These are phyloP conservation scores for Xylaria sp. DNA, from an alignment of 2,329 filamentous ascomycete genomes.

Conservation along the genomic window DNA sequence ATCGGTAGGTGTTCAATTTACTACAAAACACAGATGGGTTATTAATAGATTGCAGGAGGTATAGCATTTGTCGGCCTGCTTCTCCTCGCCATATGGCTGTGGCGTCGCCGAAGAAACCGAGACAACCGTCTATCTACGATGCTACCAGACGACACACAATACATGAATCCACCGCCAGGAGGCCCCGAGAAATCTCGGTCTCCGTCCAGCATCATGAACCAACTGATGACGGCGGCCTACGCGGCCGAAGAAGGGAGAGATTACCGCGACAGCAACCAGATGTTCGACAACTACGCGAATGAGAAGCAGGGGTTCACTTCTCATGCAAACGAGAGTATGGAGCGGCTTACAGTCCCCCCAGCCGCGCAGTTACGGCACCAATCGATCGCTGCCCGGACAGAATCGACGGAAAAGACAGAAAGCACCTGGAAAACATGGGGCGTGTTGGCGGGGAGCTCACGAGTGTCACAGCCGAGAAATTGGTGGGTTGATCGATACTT, in stretches of 20 bases:
- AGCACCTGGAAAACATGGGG: slow-evolving; percentile 32
- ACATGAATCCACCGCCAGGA: neutral
- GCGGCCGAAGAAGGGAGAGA: slow-evolving; percentile 24
- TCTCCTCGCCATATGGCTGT: slow-evolving; percentile 17
- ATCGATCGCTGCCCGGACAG: slow-evolving; percentile 26
- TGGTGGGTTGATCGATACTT: slow-evolving; percentile 32
- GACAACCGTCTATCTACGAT: neutral
- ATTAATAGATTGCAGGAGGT: slow-evolving; percentile 6
- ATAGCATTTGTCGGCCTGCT: slow-evolving; percentile 17
- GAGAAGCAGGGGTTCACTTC: slow-evolving; percentile 14
- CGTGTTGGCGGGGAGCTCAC: slow-evolving; percentile 21
- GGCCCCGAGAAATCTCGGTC: slow-evolving; percentile 7
- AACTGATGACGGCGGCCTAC: slow-evolving; percentile 28
- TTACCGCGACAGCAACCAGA: slow-evolving; percentile 13
- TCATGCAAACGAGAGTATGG: slow-evolving; percentile 15
- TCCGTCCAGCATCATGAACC: slow-evolving; percentile 32
- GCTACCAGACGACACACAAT: slow-evolving; percentile 5
- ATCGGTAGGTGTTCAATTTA: slow-evolving; percentile 6
- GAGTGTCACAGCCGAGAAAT: slow-evolving; percentile 2
- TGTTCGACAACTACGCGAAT: slow-evolving; percentile 17
- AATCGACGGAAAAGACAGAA: slow-evolving; percentile 18
- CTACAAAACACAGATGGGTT: too few relatives aligned
- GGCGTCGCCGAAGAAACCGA: slow-evolving; percentile 2
- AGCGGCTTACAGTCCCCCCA: slow-evolving; percentile 21
- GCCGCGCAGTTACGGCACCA: slow-evolving; percentile 8